These are phyloP conservation scores for Paecilomyces sp. DNA, from an alignment of 2,329 filamentous ascomycete species.

Conservation along the genomic window DNA sequence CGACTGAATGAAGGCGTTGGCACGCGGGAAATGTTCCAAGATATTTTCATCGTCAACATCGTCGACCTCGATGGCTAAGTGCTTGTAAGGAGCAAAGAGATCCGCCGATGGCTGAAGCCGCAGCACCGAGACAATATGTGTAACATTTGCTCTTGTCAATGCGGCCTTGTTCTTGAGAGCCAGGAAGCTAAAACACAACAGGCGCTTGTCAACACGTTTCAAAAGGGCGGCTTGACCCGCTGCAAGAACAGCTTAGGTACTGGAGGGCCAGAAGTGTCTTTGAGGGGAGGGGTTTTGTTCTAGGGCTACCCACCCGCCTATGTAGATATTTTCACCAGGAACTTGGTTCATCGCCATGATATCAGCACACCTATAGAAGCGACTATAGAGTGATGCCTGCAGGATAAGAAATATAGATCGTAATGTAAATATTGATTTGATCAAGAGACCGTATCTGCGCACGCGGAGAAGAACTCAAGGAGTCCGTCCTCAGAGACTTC, in stretches of 20 bases:
- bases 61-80: slow-evolving; percentile 76
- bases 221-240: slow-evolving; percentile 1
- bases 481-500: neutral
- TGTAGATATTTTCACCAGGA: slow-evolving; percentile 64
- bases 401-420: neutral
- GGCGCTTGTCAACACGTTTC: slow-evolving; percentile 1
- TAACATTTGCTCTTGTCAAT: slow-evolving; percentile 68
- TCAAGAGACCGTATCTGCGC: neutral
- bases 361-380: neutral
- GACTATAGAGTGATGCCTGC: neutral
- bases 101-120: slow-evolving; percentile 52
- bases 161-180: slow-evolving; percentile 65
- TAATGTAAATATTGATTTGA: neutral
- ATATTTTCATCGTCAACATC: slow-evolving; percentile 87
- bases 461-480: neutral
- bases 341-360: slow-evolving; percentile 54
- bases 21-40: slow-evolving; percentile 68
- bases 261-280: neutral
- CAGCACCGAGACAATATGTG: slow-evolving; percentile 82
- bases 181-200: slow-evolving; percentile 57
- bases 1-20: slow-evolving; percentile 75
- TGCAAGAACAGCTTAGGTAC: neutral
- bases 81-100: slow-evolving; percentile 58
- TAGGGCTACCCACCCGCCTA: slow-evolving; percentile 59
- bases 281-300: neutral